Evolutionary conservation across 2,329 filamentous ascomycete species (phyloP).

Genomic region (Xylaria sp.): DNA sequence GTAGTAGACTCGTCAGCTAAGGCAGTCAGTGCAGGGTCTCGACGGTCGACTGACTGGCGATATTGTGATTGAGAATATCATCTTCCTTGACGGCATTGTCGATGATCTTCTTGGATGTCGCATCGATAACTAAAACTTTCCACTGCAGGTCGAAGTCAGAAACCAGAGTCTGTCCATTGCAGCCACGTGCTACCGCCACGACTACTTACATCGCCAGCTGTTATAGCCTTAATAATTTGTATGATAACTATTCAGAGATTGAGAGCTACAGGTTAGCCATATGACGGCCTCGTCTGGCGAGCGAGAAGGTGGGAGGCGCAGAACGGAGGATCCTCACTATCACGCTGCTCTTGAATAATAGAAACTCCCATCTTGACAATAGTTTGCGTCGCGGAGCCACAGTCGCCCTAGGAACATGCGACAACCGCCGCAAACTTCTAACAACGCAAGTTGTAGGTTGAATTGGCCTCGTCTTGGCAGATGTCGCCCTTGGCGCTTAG

Average conservation of each 20-base stretch:
- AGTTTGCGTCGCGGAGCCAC: conserved; percentile 35
- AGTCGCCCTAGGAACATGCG: conserved; percentile 32
- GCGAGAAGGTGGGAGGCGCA: not conserved
- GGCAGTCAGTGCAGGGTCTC: conserved; percentile 40
- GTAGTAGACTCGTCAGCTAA: conserved; percentile 41
- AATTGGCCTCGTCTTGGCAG: not conserved
- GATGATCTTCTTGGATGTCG: conserved; percentile 83
- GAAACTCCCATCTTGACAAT: conserved; percentile 81
- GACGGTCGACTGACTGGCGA: conserved; percentile 77
- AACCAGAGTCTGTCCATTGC: not conserved
- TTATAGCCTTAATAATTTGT: conserved; percentile 79
- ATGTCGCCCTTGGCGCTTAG: not conserved
- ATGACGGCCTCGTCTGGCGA: not conserved
- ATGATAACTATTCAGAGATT: conserved; percentile 69
- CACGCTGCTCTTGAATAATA: conserved; percentile 84
- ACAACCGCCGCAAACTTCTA: conserved; percentile 21
- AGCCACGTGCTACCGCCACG: conserved; percentile 69
- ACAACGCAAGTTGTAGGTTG: conserved; percentile 17
- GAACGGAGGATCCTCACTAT: conserved; percentile 64
- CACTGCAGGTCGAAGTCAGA: conserved; percentile 68
- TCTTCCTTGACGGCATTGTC: conserved; percentile 94
- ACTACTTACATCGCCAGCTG: conserved; percentile 78
- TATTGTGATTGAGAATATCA: conserved; percentile 95
- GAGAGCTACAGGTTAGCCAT: conserved; percentile 25
- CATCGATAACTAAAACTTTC: conserved; percentile 95